These are phyloP conservation scores for Arachis stenosperma DNA, from an alignment of 306 rosid species.

Conservation along the genomic window DNA sequence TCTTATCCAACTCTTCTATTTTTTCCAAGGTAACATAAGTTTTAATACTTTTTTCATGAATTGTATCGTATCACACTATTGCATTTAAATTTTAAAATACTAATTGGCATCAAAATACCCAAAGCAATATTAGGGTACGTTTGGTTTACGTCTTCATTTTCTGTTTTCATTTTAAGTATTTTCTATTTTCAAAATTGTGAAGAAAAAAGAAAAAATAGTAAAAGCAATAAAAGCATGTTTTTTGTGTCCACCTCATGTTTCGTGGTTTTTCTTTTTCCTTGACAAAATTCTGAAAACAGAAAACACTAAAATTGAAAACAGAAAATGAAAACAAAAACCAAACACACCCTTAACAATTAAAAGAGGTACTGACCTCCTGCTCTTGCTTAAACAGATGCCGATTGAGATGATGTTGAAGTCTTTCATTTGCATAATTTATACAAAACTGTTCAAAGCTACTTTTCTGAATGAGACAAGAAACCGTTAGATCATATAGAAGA, in stretches of 20 bases:
- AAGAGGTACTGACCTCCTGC: conserved; percentile 71
- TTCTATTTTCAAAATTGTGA: too few relatives aligned
- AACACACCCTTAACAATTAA: not conserved
- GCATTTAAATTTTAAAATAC: conserved; percentile 18
- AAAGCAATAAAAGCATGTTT: too few relatives aligned
- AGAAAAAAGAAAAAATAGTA: too few relatives aligned
- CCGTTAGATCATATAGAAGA: not conserved
- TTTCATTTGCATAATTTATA: conserved; percentile 95
- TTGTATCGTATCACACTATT: conserved; percentile 11
- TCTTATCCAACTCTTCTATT: conserved; percentile 7
- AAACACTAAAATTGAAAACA: too few relatives aligned
- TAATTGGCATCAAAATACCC: conserved; percentile 18
- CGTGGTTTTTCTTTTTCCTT: too few relatives aligned
- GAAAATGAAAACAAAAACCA: too few relatives aligned
- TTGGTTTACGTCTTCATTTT: too few relatives aligned
- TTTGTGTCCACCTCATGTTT: too few relatives aligned
- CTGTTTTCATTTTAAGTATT: too few relatives aligned
- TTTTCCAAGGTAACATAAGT: conserved; percentile 5
- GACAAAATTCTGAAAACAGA: too few relatives aligned
- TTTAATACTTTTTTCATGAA: conserved; percentile 16
- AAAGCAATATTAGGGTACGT: not conserved
- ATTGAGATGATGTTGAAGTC: conserved; percentile 93
- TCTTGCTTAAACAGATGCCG: conserved; percentile 87
- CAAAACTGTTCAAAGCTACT: conserved; percentile 89
- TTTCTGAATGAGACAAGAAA: conserved; percentile 57